Base-by-base conservation (phyloP, 2,329 filamentous ascomycete genomes). In the Aspergillus aculeatus region DNA sequence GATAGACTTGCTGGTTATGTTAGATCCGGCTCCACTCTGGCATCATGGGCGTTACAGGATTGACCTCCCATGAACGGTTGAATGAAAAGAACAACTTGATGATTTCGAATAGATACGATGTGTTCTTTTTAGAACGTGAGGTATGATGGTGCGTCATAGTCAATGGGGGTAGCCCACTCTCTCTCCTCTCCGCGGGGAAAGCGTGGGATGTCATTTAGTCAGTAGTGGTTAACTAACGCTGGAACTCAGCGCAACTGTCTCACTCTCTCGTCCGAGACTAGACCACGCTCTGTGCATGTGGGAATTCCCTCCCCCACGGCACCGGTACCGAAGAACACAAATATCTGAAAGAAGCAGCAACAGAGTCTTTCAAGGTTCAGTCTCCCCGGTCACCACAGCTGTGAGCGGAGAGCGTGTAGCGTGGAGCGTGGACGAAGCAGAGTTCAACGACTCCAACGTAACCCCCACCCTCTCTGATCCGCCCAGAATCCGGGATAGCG, bases 31-130 rank as follows among this genome's bases (percentile, higher is more conserved):
- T 54, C 51, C 59, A 58, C 61, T 64, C 56, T 60, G 66, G 71
- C 70, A 73, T 73, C 65, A 56, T 65, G 54, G 71, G 71, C 69
- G 70, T 73, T 67, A 59, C 54, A 60, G 64, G 58, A 35, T 19
- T 49, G 21, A 41, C 54, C 19, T 63, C 24, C 53, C 16, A 29
- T 48, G 29, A 26, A 54, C 50, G 48, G 41, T 53, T 50, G n/a
- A 50, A 48, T 55, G 51, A 58, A 54, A 49, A 51, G 41, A 53
- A 47, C 16, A 12, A 44, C 6, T 44, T 44, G 38, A 44, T 44
- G 38, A 44, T 44, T 44, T 19, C 38, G n/a, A 16, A 5, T 19
- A 44, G 16, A 44, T 2, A 7, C 9, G 16, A 7, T 19, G 38
- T 44, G n/a, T 19, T 44, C 3, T 19, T 12, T 4, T 35, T 4